Evolutionary conservation across 805 yeast species (phyloP).

Genomic region (Sugiyamaella smithiae): DNA sequence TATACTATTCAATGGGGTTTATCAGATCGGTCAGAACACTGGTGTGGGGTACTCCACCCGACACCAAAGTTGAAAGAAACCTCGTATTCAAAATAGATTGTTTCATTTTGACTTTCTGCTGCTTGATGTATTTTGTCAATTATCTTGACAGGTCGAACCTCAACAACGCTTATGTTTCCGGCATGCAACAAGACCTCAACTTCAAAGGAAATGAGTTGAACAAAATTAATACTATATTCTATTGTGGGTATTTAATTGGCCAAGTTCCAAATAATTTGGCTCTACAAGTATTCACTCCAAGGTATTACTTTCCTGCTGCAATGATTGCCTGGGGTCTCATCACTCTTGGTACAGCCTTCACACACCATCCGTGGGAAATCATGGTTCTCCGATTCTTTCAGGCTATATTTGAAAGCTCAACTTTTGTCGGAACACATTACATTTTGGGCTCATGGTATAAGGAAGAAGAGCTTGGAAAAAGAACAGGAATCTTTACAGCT

Average conservation of each 20-base stretch:
- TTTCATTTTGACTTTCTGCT: slow-evolving; percentile 22
- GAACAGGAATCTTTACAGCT: slow-evolving; percentile 34
- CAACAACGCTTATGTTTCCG: slow-evolving; percentile 63
- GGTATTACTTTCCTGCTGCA: slow-evolving; percentile 44
- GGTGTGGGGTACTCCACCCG: slow-evolving; percentile 1
- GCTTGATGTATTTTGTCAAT: not conserved
- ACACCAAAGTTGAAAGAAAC: slow-evolving; percentile 25
- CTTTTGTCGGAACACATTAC: slow-evolving; percentile 40
- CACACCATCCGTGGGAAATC: slow-evolving; percentile 34
- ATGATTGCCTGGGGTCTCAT: slow-evolving; percentile 12
- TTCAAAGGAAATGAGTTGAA: slow-evolving; percentile 59
- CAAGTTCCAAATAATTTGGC: slow-evolving; percentile 61
- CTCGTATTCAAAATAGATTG: slow-evolving; percentile 35
- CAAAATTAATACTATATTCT: slow-evolving; percentile 50
- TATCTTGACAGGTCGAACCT: slow-evolving; percentile 40
- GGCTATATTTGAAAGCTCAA: slow-evolving; percentile 46
- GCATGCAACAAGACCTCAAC: slow-evolving; percentile 53
- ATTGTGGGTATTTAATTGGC: slow-evolving; percentile 49
- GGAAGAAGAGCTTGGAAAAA: slow-evolving; percentile 34
- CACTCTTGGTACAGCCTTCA: slow-evolving; percentile 22
- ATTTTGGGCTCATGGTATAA: slow-evolving; percentile 39
- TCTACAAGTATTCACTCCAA: slow-evolving; percentile 49
- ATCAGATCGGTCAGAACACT: not conserved
- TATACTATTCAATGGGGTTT: not conserved
- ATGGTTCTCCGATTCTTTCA: slow-evolving; percentile 49